Evolutionary conservation across 768 basidiomycete genomes (phyloP).

Genomic region (Leccinum ochraceum): DNA sequence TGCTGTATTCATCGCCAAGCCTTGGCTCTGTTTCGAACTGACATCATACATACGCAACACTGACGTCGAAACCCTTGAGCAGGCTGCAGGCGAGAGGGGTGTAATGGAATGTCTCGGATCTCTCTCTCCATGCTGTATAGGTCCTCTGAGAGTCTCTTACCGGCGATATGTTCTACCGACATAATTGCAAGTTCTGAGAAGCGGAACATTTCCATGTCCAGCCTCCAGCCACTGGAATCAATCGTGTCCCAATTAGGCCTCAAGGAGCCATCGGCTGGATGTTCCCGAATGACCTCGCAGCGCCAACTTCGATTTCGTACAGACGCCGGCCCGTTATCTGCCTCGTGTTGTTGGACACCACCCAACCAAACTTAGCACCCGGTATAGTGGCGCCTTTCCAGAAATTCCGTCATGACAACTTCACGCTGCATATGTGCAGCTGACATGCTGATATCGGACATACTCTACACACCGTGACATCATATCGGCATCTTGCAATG

Average conservation of each 20-base stretch:
- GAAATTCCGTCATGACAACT: neutral
- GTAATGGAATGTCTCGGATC: neutral
- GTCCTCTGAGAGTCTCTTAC: neutral
- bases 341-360: slow-evolving; percentile 21
- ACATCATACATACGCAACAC: neutral
- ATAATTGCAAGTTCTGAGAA: slow-evolving; percentile 9
- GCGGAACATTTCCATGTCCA: slow-evolving; percentile 1
- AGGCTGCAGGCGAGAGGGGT: neutral
- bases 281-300: slow-evolving; percentile 26
- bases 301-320: slow-evolving; percentile 19
- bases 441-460: neutral
- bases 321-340: slow-evolving; percentile 33
- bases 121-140: neutral
- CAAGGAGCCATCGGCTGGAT: slow-evolving; percentile 12
- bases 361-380: slow-evolving; percentile 1
- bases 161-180: slow-evolving; percentile 10
- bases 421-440: neutral
- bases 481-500: neutral
- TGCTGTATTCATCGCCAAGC: slow-evolving; percentile 19
- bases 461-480: slow-evolving; percentile 11
- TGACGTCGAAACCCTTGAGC: neutral
- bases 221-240: neutral
- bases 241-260: slow-evolving; percentile 12
- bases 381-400: neutral
- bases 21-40: neutral